Percentiles rank a stretch among this genome's conserved stretches.
phyloP scores from a whole-genome alignment of 768 basidiomycete genomes.

The Termitomyces sp. region DNA sequence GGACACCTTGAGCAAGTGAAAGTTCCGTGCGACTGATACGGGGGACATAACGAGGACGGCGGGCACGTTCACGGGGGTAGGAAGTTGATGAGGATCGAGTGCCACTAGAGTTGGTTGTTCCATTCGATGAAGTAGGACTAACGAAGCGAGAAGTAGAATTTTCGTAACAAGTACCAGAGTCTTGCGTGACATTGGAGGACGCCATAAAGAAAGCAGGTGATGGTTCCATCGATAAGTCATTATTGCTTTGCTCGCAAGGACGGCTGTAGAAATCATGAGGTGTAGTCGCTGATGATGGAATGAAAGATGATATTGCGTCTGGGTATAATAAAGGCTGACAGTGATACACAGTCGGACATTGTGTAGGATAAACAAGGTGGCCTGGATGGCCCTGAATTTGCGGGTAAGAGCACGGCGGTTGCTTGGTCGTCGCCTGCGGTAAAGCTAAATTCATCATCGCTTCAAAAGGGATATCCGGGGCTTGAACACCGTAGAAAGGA shows the following conservation, averaged over 20 bases:
- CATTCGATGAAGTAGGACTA: not conserved
- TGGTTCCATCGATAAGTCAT: not conserved
- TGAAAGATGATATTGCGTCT: not conserved
- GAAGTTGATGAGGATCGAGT: not conserved
- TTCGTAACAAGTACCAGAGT: not conserved
- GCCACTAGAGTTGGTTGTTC: not conserved
- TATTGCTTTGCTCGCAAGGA: not conserved
- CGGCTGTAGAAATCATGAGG: not conserved
- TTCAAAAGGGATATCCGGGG: not conserved
- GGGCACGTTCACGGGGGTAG: not conserved
- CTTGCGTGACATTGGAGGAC: not conserved
- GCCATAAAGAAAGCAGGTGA: not conserved
- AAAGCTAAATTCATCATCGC: not conserved
- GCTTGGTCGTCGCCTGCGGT: not conserved
- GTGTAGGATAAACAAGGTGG: not conserved
- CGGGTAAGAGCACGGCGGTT: not conserved
- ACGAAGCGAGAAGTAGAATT: not conserved
- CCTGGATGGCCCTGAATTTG: not conserved
- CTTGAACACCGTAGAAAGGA: not conserved
- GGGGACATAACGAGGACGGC: not conserved
- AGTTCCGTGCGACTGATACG: not conserved
- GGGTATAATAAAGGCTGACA: not conserved
- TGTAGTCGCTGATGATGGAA: not conserved
- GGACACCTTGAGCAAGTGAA: not conserved
- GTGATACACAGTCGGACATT: not conserved